Evolutionary conservation across 768 basidiomycete species (phyloP).

Genomic region (Vararia minispora): DNA sequence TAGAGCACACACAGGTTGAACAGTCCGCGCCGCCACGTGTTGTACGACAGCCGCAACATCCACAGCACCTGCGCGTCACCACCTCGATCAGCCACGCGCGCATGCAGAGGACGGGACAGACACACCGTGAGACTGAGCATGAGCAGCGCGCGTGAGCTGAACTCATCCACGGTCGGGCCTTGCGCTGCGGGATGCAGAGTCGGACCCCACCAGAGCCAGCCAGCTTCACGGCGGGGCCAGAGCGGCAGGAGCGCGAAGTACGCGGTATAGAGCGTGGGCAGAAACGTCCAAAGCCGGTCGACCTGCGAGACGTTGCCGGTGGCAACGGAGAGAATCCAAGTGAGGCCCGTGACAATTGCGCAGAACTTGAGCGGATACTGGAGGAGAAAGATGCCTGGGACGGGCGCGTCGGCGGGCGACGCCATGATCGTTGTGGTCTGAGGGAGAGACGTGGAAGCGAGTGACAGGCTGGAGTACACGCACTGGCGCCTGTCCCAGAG

Average conservation of each 20-base stretch:
- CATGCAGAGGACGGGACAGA: neutral
- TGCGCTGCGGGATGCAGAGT: too few relatives aligned
- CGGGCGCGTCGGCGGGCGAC: too few relatives aligned
- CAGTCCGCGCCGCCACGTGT: constrained; percentile 76
- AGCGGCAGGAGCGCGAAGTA: constrained; percentile 75
- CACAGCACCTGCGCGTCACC: constrained; percentile 28
- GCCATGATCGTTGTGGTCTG: too few relatives aligned
- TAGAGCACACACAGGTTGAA: constrained; percentile 46
- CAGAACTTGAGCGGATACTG: constrained; percentile 58
- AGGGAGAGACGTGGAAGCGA: too few relatives aligned
- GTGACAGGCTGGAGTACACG: too few relatives aligned
- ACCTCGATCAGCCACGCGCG: neutral
- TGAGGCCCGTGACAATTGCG: constrained; percentile 29
- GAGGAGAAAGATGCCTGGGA: too few relatives aligned
- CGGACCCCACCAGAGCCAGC: too few relatives aligned
- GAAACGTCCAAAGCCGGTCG: constrained; percentile 65
- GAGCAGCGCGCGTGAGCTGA: constrained; percentile 60
- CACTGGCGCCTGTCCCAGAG: too few relatives aligned
- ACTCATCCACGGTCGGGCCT: constrained; percentile 26
- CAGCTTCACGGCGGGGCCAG: constrained; percentile 24
- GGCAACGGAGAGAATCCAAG: constrained; percentile 51
- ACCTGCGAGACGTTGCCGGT: constrained; percentile 82
- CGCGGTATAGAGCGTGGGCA: constrained; percentile 73
- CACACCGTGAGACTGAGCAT: constrained; percentile 62
- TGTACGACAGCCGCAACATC: constrained; percentile 68